Evolutionary conservation across 2,329 filamentous ascomycete species (phyloP).

Genomic region (Sphaerulina musiva): DNA sequence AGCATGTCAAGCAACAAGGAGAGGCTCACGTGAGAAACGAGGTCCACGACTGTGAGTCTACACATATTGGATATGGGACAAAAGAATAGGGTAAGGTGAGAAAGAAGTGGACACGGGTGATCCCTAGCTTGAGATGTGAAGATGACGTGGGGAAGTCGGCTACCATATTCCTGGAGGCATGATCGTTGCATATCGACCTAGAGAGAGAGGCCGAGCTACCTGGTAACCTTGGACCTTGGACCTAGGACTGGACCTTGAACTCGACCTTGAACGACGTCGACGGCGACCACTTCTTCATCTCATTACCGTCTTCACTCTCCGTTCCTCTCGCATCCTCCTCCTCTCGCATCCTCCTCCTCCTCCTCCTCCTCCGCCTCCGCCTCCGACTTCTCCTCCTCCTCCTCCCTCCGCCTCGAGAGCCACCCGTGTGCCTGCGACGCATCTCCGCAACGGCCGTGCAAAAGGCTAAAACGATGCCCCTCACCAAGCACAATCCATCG

Average conservation of each 20-base stretch:
- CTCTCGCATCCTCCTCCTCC: not conserved
- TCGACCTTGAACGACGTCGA: not conserved
- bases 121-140: not conserved
- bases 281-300: too few relatives aligned
- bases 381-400: not conserved
- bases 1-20: not conserved
- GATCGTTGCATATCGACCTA: not conserved
- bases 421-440: not conserved
- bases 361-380: not conserved
- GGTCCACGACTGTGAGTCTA: too few relatives aligned
- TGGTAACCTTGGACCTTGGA: not conserved
- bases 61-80: too few relatives aligned
- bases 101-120: too few relatives aligned
- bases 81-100: too few relatives aligned
- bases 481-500: slow-evolving; percentile 10
- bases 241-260: not conserved
- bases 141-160: not conserved
- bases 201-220: not conserved
- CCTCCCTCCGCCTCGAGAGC: not conserved
- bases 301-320: too few relatives aligned
- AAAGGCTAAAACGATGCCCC: slow-evolving; percentile 3
- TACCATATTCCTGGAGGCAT: not conserved
- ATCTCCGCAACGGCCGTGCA: not conserved
- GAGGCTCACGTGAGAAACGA: too few relatives aligned
- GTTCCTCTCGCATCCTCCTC: not conserved